Conservation (phyloP, 2,329 filamentous ascomycete genomes). For the Ascosphaera pollenicola region DNA sequence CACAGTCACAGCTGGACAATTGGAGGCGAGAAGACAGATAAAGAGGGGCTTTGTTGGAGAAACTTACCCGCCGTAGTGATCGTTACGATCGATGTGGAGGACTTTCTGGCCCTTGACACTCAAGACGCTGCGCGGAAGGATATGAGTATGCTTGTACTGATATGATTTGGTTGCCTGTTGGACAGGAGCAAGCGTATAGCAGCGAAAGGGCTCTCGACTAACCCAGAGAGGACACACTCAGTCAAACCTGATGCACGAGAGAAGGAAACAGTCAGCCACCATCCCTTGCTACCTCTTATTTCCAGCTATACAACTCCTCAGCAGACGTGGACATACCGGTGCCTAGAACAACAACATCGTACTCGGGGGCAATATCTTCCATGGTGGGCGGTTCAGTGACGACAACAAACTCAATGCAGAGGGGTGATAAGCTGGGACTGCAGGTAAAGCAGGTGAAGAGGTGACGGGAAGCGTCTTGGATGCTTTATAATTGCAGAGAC, state of each 20-base stretch:
- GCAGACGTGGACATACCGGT: conserved; percentile 65
- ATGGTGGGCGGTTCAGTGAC: conserved; percentile 30
- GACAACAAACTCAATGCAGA: conserved; percentile 7
- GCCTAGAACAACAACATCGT: conserved; percentile 96
- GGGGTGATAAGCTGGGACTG: conserved; percentile 3
- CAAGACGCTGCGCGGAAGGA: conserved; percentile 42
- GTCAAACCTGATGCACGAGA: conserved; percentile 77
- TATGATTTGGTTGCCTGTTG: neutral
- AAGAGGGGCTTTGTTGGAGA: conserved; percentile 3
- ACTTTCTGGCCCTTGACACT: conserved; percentile 99
- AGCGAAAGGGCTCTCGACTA: conserved; percentile 20
- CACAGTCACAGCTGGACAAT: conserved; percentile 4
- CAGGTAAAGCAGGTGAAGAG: conserved; percentile 8
- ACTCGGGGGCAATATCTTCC: conserved; percentile 97
- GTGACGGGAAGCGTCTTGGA: conserved; percentile 11
- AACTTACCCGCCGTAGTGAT: conserved; percentile 89
- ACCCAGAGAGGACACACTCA: conserved; percentile 98
- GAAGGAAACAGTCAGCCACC: conserved; percentile 13
- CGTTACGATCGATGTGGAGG: conserved; percentile 94
- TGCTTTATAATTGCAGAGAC: conserved; percentile 7
- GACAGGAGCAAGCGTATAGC: neutral
- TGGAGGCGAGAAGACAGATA: conserved; percentile 6
- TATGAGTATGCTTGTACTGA: conserved; percentile 5
- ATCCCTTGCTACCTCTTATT: conserved; percentile 6
- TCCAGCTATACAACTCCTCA: too few relatives aligned